Percentiles rank a stretch among this genome's conserved stretches.
phyloP scores from a whole-genome alignment of 805 yeast species.

The Saccharomycopsis microspora region DNA sequence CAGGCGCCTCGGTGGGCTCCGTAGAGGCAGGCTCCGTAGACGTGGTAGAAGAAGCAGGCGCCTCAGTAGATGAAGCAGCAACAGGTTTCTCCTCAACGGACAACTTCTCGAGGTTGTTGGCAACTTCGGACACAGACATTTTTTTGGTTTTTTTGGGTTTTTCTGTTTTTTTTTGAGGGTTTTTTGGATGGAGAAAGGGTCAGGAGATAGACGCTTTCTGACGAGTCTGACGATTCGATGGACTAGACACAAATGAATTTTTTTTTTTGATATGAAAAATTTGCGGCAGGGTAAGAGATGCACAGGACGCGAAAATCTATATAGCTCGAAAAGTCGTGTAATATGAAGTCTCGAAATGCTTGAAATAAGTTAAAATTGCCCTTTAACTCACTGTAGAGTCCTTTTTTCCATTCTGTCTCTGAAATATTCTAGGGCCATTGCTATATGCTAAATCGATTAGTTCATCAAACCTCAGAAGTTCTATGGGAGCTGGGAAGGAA shows the following conservation, averaged over 20 bases:
- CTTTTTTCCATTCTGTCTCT: too few species aligned
- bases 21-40: background rate
- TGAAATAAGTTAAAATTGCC: too few species aligned
- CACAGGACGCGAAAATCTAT: too few species aligned
- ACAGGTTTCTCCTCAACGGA: conserved; percentile 14
- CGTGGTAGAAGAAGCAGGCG: background rate
- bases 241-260: too few species aligned
- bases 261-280: too few species aligned
- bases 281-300: too few species aligned
- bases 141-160: conserved; percentile 1
- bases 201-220: too few species aligned
- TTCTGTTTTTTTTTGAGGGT: conserved; percentile 1
- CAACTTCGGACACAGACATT: conserved; percentile 10
- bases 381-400: too few species aligned
- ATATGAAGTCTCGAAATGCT: too few species aligned
- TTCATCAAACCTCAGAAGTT: background rate
- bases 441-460: background rate
- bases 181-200: background rate
- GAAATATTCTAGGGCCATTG: too few species aligned
- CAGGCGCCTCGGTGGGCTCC: conserved; percentile 1
- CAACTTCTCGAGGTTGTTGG: conserved; percentile 7
- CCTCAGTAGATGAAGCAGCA: background rate
- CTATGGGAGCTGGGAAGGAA: background rate
- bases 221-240: too few species aligned
- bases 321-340: too few species aligned